A percentile compares a stretch with the other conserved stretches of the same genome.
Conservation (phyloP, 441 rosid genomes). For the Isatis lusitanica region DNA sequence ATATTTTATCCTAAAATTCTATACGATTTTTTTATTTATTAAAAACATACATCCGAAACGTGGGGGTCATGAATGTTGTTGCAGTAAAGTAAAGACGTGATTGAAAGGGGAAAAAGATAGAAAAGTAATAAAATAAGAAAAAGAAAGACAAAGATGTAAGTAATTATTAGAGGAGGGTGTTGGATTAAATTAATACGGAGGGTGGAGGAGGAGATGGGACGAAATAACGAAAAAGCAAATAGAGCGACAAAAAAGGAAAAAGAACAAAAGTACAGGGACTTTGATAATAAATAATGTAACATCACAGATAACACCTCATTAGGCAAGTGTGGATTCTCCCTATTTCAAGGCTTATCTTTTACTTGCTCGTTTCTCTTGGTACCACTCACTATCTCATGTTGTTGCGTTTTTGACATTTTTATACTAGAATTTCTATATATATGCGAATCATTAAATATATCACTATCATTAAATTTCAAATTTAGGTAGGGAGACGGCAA, state of each 20-base stretch:
- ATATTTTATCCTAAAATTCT: not conserved
- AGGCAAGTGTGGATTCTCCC: conserved; percentile 30
- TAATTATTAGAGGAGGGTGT: conserved; percentile 24
- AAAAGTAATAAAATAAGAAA: conserved; percentile 10
- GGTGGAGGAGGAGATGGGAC: not conserved
- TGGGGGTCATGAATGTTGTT: conserved; percentile 39
- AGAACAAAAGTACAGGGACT: conserved; percentile 18
- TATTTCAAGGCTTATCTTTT: conserved; percentile 12
- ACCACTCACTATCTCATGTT: conserved; percentile 30
- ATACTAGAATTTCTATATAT: not conserved
- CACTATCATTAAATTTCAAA: not conserved
- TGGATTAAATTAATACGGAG: conserved; percentile 10
- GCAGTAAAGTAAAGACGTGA: conserved; percentile 36
- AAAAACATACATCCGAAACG: conserved; percentile 30
- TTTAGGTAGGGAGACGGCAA: conserved; percentile 10
- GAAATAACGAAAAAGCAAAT: not conserved
- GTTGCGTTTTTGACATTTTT: conserved; percentile 17
- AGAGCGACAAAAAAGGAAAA: not conserved
- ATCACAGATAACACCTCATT: not conserved
- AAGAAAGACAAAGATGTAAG: conserved; percentile 16
- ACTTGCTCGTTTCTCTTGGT: not conserved
- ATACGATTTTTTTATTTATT: conserved; percentile 13
- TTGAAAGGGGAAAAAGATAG: conserved; percentile 20
- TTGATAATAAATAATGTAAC: conserved; percentile 17
- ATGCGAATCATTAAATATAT: conserved; percentile 11